Conservation (phyloP, 2,329 filamentous ascomycete species). For the Botrytis fabae region DNA sequence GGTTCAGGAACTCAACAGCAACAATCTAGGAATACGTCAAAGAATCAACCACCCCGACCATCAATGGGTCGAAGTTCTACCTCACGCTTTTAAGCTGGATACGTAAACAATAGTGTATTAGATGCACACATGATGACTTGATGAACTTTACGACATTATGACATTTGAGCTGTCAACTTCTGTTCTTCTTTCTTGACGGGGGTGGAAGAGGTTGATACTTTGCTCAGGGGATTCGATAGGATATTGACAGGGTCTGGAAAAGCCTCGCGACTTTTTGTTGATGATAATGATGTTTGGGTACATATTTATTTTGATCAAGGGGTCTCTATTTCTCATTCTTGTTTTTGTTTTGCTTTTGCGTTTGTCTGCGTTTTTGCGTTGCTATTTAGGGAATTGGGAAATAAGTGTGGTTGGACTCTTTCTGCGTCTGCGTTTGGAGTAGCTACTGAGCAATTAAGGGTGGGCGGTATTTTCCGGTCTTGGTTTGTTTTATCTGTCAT, state of each 20-base stretch:
- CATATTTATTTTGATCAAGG: conserved; percentile 16
- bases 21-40: conserved; percentile 32
- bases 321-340: background rate
- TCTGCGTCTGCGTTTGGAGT: conserved; percentile 21
- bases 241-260: conserved; percentile 15
- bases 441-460: background rate
- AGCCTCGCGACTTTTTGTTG: conserved; percentile 22
- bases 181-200: conserved; percentile 15
- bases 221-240: conserved; percentile 3
- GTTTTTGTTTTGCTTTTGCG: conserved; percentile 3
- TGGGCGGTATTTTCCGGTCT: background rate
- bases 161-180: conserved; percentile 21
- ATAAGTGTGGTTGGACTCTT: conserved; percentile 2
- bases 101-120: conserved; percentile 26
- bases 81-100: conserved; percentile 37
- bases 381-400: conserved; percentile 4
- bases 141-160: conserved; percentile 31
- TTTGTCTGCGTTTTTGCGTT: conserved; percentile 17
- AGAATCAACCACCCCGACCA: conserved; percentile 32
- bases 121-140: conserved; percentile 21
- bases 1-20: conserved; percentile 50
- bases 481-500: conserved; percentile 2
- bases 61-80: conserved; percentile 39
- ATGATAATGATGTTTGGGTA: conserved; percentile 23
- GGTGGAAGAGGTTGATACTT: conserved; percentile 7